A percentile compares a stretch with the other conserved stretches of the same genome.
phyloP scores from a whole-genome alignment of 768 basidiomycete genomes.

The Russula lepida region DNA sequence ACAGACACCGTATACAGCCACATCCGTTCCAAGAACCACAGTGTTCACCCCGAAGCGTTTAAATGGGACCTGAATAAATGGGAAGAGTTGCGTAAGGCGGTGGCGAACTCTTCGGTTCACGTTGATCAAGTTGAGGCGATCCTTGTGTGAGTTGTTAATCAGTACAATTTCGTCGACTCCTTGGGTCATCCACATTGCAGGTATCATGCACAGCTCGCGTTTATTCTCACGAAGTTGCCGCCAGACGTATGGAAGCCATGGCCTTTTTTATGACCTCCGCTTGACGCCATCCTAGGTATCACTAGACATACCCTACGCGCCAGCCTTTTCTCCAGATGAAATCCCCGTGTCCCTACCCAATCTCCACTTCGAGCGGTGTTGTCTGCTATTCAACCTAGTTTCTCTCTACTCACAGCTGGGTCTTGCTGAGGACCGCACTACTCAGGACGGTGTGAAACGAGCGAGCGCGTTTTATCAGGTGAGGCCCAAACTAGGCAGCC shows the following conservation, averaged over 20 bases:
- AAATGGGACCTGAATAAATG: slow-evolving; percentile 66
- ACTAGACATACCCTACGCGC: slow-evolving; percentile 64
- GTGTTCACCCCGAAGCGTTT: slow-evolving; percentile 80
- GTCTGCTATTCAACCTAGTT: slow-evolving; percentile 78
- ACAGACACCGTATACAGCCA: slow-evolving; percentile 51
- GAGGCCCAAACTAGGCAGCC: neutral
- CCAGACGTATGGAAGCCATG: slow-evolving; percentile 48
- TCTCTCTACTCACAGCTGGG: slow-evolving; percentile 81
- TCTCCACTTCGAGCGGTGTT: slow-evolving; percentile 74
- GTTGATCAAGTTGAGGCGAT: slow-evolving; percentile 45
- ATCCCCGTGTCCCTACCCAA: slow-evolving; percentile 59
- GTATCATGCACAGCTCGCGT: slow-evolving; percentile 86
- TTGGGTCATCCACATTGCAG: slow-evolving; percentile 34
- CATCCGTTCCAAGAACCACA: slow-evolving; percentile 51
- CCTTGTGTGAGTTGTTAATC: slow-evolving; percentile 44
- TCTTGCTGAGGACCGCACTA: slow-evolving; percentile 57
- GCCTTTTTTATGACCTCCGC: neutral
- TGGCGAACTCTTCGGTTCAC: slow-evolving; percentile 42
- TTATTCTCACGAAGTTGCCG: slow-evolving; percentile 78
- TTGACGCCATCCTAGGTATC: slow-evolving; percentile 43
- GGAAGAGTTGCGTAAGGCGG: slow-evolving; percentile 56
- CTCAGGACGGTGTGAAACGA: slow-evolving; percentile 74
- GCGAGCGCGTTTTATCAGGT: slow-evolving; percentile 69
- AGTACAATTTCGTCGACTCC: slow-evolving; percentile 1
- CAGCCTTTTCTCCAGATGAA: slow-evolving; percentile 52